Evolutionary conservation across 805 yeast species (phyloP), one percentile per base, ranked within the genome.

Genomic region (Kuraishia piskuri): DNA sequence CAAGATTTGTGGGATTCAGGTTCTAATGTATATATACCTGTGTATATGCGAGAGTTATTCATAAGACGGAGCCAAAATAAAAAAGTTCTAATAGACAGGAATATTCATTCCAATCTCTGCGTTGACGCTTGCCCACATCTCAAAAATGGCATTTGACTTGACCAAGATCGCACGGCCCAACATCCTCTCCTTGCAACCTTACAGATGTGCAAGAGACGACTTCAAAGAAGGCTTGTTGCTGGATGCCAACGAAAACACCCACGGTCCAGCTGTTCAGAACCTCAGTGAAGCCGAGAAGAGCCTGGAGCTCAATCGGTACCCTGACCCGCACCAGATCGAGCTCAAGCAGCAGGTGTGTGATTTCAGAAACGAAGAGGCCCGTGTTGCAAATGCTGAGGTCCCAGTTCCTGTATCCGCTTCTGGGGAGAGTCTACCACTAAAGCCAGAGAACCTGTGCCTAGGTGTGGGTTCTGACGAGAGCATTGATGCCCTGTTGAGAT

Each of bases 381-480:
- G 54, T 1, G 51, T 52, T 1, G 59, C 56, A 6, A 48, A 54
- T 14, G 67, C 69, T 22, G 54, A 52, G 21, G 58, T 63, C 24
- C 58, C 57, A n/a, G 19, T 66, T 24, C 57, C 68, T 2, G 53
- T 24, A 25, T 54, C 55, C 2, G 48, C 53, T 21, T 62, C 58
- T 10, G 44, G 49, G 6, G 53, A 20, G 12, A 50, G 52, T 20
- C 46, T 64, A n/a, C 52, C 61, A 1, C 64, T 88, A 56, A 69
- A 72, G 1, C 79, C 87, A 0, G 86, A 75, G 6, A 94, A 94
- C 68, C 63, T 94, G 31, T 90, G 95, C 64, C 76, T 94, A 36
- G 99, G 99, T 48, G 99, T 94, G 12, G 99, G 99, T 1, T 91
- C 97, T 1, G 99, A 94, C 68, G 99, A 94, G 69, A 83, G 94